Base-by-base conservation (phyloP, 768 basidiomycete genomes). In the Pholiota conissans region DNA sequence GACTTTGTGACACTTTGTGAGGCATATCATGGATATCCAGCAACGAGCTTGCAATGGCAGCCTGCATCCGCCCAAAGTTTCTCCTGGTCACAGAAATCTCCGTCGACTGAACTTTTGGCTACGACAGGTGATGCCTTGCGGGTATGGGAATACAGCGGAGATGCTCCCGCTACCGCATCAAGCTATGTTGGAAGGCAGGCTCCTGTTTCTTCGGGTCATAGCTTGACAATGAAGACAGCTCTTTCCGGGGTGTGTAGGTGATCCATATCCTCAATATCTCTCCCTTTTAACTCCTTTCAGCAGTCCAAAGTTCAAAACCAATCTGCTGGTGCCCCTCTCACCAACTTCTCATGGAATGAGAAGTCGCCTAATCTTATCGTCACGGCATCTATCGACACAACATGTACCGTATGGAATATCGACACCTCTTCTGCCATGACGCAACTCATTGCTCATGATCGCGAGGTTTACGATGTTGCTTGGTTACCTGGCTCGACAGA, bases 391-490 rank as follows among this genome's bases (percentile, higher is more conserved):
- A 96, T 98, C 65, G 97, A 99, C 69, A 99, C 97, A 50, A 97
- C 95, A 13, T 98, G 96, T 71, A 98, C 97, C 1, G 91, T 98
- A 22, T 99, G 97, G 97, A 97, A 99, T 72, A 92, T 99, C 69
- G 91, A 96, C 66, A 93, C 93, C 3, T 84, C 87, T 24, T 88
- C 90, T 6, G 96, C 97, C 24, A 85, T 98, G 69, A 99, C 97
- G 2, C 97, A 98, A 72, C 85, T 99, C 59, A 96, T 97, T 67
- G 95, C 96, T 0, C 96, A 97, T 73, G 95, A 98, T 78, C 86
- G 92, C 47, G 90, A 95, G 75, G 95, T 94, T 13, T 96, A 95
- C 75, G 95, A 98, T 69, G 95, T 97, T 39, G 95, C 94, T n/a
- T 99, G 97, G 96, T 83, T 98, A 11, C 97, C 97, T 5, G 85